A percentile compares a stretch with the other conserved stretches of the same genome.
Evolutionary conservation across 371 early-diverging fungal genomes (phyloP).

Genomic region (Vairimorpha apis): DNA sequence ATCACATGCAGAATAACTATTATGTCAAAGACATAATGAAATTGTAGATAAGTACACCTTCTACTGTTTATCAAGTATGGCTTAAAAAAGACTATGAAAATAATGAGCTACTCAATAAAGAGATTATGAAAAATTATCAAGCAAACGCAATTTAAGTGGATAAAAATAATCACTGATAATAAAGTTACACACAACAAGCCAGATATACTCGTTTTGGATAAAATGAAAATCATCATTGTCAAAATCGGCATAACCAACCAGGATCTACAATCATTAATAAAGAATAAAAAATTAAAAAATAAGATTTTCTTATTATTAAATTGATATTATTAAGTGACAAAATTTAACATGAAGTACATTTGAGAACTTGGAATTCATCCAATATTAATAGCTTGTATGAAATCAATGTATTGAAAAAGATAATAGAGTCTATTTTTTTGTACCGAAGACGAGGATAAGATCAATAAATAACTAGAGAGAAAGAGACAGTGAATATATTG

Average conservation of each 20-base stretch:
- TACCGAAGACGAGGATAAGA: too few species aligned
- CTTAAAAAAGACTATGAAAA: neutral
- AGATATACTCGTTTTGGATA: constrained; percentile 3
- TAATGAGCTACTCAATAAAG: neutral
- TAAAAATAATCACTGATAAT: neutral
- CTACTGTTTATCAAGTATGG: constrained; percentile 2
- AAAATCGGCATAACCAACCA: neutral
- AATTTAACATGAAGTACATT: neutral
- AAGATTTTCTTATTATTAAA: neutral
- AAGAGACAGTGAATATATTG: too few species aligned
- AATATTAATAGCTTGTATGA: neutral
- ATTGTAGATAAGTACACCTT: neutral
- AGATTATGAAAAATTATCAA: neutral
- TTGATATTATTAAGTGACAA: neutral
- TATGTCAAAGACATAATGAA: constrained; percentile 6
- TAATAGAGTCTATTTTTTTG: neutral
- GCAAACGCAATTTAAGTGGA: neutral
- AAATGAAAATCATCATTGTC: constrained; percentile 2
- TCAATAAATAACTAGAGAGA: too few species aligned
- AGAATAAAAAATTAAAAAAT: constrained; percentile 3
- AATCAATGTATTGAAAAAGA: neutral
- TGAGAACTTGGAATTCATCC: neutral
- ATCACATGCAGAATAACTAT: neutral
- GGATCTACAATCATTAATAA: neutral
- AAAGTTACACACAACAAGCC: neutral